Evolutionary conservation across 495 filamentous ascomycete species (phyloP).

Genomic region (Lineolata rhizophorae): DNA sequence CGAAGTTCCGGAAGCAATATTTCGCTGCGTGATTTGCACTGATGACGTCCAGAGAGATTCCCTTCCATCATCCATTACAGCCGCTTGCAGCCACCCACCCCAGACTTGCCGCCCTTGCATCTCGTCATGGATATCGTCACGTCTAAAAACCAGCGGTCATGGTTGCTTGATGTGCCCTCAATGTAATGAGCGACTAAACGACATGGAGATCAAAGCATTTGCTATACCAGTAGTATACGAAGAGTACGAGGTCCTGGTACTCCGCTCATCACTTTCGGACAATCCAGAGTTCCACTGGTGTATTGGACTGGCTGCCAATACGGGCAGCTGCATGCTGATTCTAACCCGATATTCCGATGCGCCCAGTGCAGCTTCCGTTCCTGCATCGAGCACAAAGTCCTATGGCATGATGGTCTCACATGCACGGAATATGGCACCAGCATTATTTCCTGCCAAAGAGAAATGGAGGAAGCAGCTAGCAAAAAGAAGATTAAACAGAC

Average conservation of each 20-base stretch:
- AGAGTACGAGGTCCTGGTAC: conserved; percentile 11
- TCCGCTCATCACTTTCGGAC: conserved; percentile 9
- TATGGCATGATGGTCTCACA: conserved; percentile 20
- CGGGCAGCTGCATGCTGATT: conserved; percentile 17
- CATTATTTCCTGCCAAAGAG: background rate
- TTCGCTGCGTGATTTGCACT: too few species aligned
- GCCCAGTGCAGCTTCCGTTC: conserved; percentile 16
- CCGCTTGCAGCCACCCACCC: background rate
- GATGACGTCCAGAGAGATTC: too few species aligned
- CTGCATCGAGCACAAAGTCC: conserved; percentile 17
- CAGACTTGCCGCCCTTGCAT: background rate
- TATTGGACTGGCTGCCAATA: conserved; percentile 13
- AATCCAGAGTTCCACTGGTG: conserved; percentile 22
- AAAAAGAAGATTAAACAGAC: background rate
- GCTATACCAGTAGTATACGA: background rate
- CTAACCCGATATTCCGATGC: conserved; percentile 16
- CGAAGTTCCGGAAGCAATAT: too few species aligned
- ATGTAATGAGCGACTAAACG: background rate
- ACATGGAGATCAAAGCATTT: background rate
- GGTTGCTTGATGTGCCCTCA: background rate
- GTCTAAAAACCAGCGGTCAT: background rate
- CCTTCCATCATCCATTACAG: background rate
- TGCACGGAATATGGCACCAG: conserved; percentile 9
- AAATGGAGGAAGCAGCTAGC: background rate
- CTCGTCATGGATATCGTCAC: background rate